Conservation (phyloP, 768 basidiomycete species). For the Lactifluus piperatus region DNA sequence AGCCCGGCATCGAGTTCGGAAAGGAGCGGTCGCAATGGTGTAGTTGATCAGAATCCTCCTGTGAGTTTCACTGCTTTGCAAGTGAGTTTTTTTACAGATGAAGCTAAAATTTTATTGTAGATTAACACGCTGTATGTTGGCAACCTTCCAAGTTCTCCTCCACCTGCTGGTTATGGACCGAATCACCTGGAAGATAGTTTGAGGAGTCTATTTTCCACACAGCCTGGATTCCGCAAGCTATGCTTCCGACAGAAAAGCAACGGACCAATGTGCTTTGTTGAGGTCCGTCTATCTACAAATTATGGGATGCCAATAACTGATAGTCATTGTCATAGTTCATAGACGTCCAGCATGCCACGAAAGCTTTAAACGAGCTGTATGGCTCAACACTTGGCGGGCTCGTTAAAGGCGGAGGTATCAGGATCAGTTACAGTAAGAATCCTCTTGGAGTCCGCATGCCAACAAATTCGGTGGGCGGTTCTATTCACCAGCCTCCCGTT, state of each 20-base stretch:
- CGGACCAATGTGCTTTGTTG: slow-evolving; percentile 99
- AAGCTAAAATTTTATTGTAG: slow-evolving; percentile 27
- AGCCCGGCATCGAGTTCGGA: slow-evolving; percentile 60
- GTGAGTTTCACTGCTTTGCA: slow-evolving; percentile 32
- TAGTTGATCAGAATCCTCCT: slow-evolving; percentile 88
- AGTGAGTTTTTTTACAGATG: neutral
- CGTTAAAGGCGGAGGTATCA: slow-evolving; percentile 93
- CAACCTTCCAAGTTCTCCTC: slow-evolving; percentile 78
- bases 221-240: slow-evolving; percentile 82
- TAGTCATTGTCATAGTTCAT: slow-evolving; percentile 55
- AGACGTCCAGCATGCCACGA: slow-evolving; percentile 75
- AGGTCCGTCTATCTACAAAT: slow-evolving; percentile 41
- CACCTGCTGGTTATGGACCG: slow-evolving; percentile 61
- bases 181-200: slow-evolving; percentile 84
- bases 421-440: slow-evolving; percentile 96
- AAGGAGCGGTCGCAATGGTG: slow-evolving; percentile 27
- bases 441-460: slow-evolving; percentile 88
- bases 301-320: neutral
- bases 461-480: slow-evolving; percentile 34
- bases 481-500: slow-evolving; percentile 23
- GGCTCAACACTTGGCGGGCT: slow-evolving; percentile 86
- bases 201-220: slow-evolving; percentile 68
- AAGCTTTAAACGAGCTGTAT: slow-evolving; percentile 83
- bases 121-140: slow-evolving; percentile 99
- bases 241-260: slow-evolving; percentile 95